Base-by-base conservation (phyloP, 768 basidiomycete species). In the Agaricus bisporus region DNA sequence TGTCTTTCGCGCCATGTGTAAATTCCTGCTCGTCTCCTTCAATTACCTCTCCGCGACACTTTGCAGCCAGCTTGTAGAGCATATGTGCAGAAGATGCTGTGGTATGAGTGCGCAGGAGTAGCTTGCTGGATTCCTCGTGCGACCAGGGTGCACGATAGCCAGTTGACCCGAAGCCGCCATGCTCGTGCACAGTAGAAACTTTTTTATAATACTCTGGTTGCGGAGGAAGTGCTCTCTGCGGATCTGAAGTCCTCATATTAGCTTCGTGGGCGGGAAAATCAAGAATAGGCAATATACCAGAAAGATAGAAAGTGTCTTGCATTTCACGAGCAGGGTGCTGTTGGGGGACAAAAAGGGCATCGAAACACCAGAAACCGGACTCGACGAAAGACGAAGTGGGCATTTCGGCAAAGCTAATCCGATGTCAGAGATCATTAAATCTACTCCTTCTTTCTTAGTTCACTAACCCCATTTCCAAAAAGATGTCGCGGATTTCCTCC, bases 351-450 rank as follows among this genome's bases (percentile, higher is more conserved):
- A 95, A 99, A 59, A 99, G 78, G 1, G 95, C 85, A 68, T 99
- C 97, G 70, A 99, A 98, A 67, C 94, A 97, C 97, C 97, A 99
- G 79, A 98, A 99, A 35, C 89, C 90, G 18, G 93, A 95, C 71
- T 99, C 97, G 52, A 99, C 94, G 67, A 92, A 99, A 51, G 86
- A 84, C 47, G 85, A 83, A 8, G 97, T 98, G 12, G 95, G 93
- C 97, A 99, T 99, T 71, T 99, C 97, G 45, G 93, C 86, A 71
- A 98, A 99, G 9, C 95, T 98, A 59, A 47, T 25, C 11, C 43
- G 37, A 9, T 22, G 49, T 60, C 36, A 49, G 47, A 29, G 39
- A 28, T 32, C 7, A 17, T 10, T 18, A 36, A 1, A 12, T 43
- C 9, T 43, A 5, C 17, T 12, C 10, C 29, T 25, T 6, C 29